These are phyloP conservation scores for Thuidium tamariscinum DNA, from an alignment of 225 moss, liverwort and hornwort genomes.

Conservation along the genomic window DNA sequence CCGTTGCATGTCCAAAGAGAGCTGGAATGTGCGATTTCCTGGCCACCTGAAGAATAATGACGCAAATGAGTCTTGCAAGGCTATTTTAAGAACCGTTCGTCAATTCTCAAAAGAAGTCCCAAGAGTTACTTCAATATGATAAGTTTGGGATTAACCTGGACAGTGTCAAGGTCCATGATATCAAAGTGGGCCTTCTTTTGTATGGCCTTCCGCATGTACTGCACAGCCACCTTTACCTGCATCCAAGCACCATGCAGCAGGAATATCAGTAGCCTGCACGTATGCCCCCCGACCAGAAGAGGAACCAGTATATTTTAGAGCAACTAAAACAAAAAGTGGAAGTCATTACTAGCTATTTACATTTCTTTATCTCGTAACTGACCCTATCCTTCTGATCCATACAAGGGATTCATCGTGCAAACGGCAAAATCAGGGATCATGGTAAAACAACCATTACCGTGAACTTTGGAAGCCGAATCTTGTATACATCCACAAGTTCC, in stretches of 20 bases:
- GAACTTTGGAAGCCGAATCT: conserved; percentile 98
- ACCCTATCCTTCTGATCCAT: not conserved
- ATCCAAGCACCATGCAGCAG: conserved; percentile 3
- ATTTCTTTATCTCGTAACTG: not conserved
- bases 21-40: conserved; percentile 81
- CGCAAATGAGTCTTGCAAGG: not conserved
- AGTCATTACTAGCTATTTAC: not conserved
- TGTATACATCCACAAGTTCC: conserved; percentile 99
- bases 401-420: not conserved
- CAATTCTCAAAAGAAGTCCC: not conserved
- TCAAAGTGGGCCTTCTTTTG: conserved; percentile 97
- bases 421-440: not conserved
- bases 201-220: conserved; percentile 93
- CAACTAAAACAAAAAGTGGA: not conserved
- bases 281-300: not conserved
- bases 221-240: conserved; percentile 99
- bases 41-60: conserved; percentile 42
- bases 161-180: conserved; percentile 91
- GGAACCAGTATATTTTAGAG: not conserved
- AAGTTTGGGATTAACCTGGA: conserved; percentile 39
- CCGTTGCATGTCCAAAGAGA: conserved; percentile 88
- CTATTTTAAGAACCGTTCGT: not conserved
- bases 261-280: not conserved
- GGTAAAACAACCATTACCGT: conserved; percentile 41
- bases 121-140: not conserved